Base-by-base conservation (phyloP, 345 rosid species). In the Citrus reticulata region DNA sequence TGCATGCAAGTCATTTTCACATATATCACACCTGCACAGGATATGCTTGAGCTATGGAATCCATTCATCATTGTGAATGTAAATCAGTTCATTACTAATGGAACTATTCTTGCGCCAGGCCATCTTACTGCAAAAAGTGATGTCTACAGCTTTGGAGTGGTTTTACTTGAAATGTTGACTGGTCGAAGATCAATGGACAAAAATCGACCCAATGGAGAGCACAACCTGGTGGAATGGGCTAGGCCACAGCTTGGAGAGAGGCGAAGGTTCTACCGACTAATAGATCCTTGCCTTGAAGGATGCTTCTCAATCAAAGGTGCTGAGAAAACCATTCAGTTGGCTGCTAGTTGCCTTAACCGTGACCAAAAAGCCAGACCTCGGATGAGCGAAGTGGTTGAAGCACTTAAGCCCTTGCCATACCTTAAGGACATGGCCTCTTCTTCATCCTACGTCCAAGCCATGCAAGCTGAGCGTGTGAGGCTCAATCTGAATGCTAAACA, bases 161-260 rank as follows among this genome's bases (percentile, higher is more conserved):
- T 85, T 51, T 69, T 85, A 60, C 86, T 85, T 7, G 86, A 86
- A 81, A 79, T 86, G 86, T 69, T 86, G 66, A 86, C 81, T 46
- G 88, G 88, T 40, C 75, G 83, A 77, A 83, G 88, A 77, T 86
- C 88, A 60, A 86, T 86, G 84, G 86, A 83, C 71, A 76, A 76
- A 76, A 76, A 51, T n/a, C 54, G 72, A 65, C 63, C 78, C 51
- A 65, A 51, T 27, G 63, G 63, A n/a, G 63, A 76, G 55, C 84
- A 85, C 16, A 85, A 85, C 77, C 86, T 85, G 30, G 88, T 86
- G 40, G 85, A 83, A 74, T 86, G 88, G 88, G 88, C 88, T 7
- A 69, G 84, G 54, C 89, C 89, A 4, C 78, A 79, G 61, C 80
- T 86, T 29, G 82, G 83, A 37, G 89, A 79, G 75, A 82, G 82